Percentiles rank a stretch among this genome's conserved stretches.
Conservation (phyloP, 192 early-diverging fungal genomes). For the Piromyces finnis region DNA sequence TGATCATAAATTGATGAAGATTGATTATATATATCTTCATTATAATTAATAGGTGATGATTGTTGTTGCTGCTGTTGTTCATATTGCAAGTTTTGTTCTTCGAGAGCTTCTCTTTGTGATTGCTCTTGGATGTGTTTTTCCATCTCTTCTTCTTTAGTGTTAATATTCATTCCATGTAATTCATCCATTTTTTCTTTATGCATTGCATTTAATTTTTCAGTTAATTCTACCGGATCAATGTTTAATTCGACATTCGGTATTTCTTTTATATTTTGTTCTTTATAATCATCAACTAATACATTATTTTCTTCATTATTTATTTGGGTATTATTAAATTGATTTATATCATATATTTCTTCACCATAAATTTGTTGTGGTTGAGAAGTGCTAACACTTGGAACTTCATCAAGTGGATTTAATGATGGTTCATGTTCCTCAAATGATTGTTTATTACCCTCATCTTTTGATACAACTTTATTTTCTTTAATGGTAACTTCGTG, state of each 20-base stretch:
- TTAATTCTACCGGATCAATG: not conserved
- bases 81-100: not conserved
- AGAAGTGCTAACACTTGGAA: not conserved
- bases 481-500: constrained; percentile 71
- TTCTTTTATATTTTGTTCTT: not conserved
- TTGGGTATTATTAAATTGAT: not conserved
- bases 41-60: not conserved
- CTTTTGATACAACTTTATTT: constrained; percentile 62
- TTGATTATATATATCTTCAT: not conserved
- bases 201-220: not conserved
- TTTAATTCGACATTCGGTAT: not conserved
- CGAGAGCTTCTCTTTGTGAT: not conserved
- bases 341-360: not conserved
- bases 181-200: not conserved
- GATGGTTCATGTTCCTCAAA: not conserved
- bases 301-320: not conserved
- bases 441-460: not conserved
- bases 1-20: not conserved
- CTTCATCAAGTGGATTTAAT: not conserved
- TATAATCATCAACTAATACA: not conserved
- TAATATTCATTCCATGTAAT: not conserved
- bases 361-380: not conserved
- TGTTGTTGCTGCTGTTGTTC: not conserved
- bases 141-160: not conserved
- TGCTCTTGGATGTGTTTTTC: not conserved